A percentile compares a stretch with the other conserved stretches of the same genome.
Conservation (phyloP, 2,329 filamentous ascomycete genomes). For the Xylariaceae sp. region DNA sequence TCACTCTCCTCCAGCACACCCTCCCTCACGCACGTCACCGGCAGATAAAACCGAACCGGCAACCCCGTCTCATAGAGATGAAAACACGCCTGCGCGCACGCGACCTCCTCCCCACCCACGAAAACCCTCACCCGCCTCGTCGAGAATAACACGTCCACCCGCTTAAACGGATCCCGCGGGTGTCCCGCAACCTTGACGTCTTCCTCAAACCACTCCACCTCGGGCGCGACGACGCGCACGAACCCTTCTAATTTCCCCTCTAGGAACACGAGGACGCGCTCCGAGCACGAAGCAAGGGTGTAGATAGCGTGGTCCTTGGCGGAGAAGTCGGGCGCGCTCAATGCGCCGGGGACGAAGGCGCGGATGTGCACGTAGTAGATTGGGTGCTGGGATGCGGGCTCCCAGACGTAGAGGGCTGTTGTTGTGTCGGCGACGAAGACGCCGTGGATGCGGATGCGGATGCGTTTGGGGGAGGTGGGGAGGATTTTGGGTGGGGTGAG, state of each 20-base stretch:
- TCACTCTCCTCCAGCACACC: slow-evolving; percentile 43
- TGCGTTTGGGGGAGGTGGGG: slow-evolving; percentile 27
- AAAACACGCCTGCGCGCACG: slow-evolving; percentile 42
- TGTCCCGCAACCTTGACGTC: slow-evolving; percentile 55
- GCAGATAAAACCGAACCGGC: slow-evolving; percentile 55
- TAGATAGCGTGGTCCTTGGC: slow-evolving; percentile 21
- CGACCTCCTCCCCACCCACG: slow-evolving; percentile 34
- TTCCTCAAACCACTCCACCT: slow-evolving; percentile 47
- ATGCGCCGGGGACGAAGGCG: slow-evolving; percentile 19
- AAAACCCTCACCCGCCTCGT: slow-evolving; percentile 46
- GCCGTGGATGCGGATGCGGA: slow-evolving; percentile 31
- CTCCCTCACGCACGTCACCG: slow-evolving; percentile 45
- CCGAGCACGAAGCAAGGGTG: slow-evolving; percentile 7
- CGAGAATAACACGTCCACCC: slow-evolving; percentile 56
- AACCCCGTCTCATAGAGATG: slow-evolving; percentile 59
- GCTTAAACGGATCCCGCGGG: slow-evolving; percentile 62
- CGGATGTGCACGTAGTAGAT: slow-evolving; percentile 31
- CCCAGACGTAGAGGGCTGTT: slow-evolving; percentile 34
- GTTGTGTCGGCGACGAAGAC: slow-evolving; percentile 33
- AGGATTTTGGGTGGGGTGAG: slow-evolving; percentile 29
- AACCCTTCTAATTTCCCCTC: slow-evolving; percentile 20
- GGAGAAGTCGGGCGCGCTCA: neutral
- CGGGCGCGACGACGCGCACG: slow-evolving; percentile 24
- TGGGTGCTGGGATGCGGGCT: slow-evolving; percentile 32
- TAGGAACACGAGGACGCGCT: slow-evolving; percentile 23